Evolutionary conservation across 2,329 filamentous ascomycete genomes (phyloP), one percentile per base, ranked within the genome.

Genomic region (Beauveria pseudobassiana): DNA sequence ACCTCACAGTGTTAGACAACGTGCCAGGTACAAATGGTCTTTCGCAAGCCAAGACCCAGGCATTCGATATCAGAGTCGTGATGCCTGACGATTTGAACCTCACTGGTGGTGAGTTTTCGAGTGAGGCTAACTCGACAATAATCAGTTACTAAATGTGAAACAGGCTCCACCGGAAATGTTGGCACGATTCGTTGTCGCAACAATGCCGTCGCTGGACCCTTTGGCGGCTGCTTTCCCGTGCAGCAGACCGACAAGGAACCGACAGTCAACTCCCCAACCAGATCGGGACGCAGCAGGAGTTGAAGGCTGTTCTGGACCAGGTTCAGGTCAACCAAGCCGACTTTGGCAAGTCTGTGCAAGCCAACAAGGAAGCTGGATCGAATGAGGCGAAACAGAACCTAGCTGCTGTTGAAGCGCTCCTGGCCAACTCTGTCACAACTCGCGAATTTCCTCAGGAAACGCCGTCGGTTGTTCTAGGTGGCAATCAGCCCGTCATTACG

Each of bases 141-240:
- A 14, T 38, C 12, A 14, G 4, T 38, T 38, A 38, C 14, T 8
- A 16, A 18, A 43, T 9, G 6, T 8, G 26, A 9, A 18, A 4
- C 1, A 79, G 79, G 73, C 8, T 83, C 83, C 0, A 83, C 82
- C 1, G 84, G 85, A 49, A 80, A 84, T 60, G 68, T 85, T 45
- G 84, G 82, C 75, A 85, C 82, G 1, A 76, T 86, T 22, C 79
- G 83, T 42, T 86, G 83, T 75, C 77, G 82, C 22, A 86, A 86
- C 74, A 82, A 79, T 61, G 81, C 82, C 4, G 71, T 79, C 3
- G 81, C 81, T 10, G 82, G 82, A 5, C 82, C 82, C 14, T 86
- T 86, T 61, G 80, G 81, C 45, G 79, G 83, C 56, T 86, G 83
- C 71, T 80, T 86, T 69, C 73, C 82, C 2, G 77, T 85, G 20